These are phyloP conservation scores for Vicia sativa DNA, from an alignment of 306 rosid species.

Conservation along the genomic window DNA sequence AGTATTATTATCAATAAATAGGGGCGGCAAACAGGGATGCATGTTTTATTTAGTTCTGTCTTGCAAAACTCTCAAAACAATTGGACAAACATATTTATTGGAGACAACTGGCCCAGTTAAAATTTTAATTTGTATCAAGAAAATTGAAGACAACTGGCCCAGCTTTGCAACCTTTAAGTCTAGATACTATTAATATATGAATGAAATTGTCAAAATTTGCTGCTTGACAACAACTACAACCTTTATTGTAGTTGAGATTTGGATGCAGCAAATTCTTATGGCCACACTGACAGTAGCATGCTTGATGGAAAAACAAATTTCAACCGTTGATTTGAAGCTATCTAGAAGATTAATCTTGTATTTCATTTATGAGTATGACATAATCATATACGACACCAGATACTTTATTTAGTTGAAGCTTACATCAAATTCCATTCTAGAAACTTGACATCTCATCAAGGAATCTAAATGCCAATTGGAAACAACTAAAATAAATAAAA, in stretches of 20 bases:
- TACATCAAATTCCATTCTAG: neutral
- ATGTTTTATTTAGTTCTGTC: too few relatives aligned
- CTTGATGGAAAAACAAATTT: too few relatives aligned
- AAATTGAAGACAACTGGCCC: too few relatives aligned
- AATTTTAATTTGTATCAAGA: too few relatives aligned
- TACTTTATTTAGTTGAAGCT: neutral
- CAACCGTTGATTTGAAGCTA: neutral
- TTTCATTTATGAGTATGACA: neutral
- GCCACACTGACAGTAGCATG: neutral
- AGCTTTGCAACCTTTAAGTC: too few relatives aligned
- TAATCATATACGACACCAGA: neutral
- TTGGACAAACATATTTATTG: too few relatives aligned
- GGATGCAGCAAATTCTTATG: neutral
- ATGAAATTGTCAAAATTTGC: constrained; percentile 1
- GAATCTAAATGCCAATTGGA: neutral
- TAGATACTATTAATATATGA: neutral
- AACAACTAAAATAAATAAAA: neutral
- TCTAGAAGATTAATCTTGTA: neutral
- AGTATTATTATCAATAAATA: neutral
- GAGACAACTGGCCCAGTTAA: too few relatives aligned
- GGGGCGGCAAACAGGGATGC: too few relatives aligned
- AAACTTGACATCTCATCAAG: neutral
- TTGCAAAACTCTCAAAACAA: too few relatives aligned
- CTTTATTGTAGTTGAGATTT: neutral
- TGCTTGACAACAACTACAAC: neutral